Base-by-base conservation (phyloP, 805 yeast species). In the Starmerella tilneyi region DNA sequence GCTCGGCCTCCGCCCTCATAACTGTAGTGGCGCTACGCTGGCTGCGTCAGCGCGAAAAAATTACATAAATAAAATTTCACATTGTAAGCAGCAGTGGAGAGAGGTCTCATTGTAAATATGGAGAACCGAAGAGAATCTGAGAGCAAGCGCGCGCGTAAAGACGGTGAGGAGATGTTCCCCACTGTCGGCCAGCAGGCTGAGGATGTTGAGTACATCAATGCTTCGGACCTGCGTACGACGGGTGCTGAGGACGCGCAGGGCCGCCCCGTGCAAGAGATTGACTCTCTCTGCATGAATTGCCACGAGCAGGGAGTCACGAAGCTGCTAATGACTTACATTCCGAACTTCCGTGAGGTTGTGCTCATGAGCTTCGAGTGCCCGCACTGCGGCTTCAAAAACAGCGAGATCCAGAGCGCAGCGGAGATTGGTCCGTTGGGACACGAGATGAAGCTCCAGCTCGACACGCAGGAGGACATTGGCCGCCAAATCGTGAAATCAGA, bases 271-370 rank as follows among this genome's bases (percentile, higher is more conserved):
- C 96, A 88, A 62, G 97, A 92, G 63, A 76, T 92, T 51, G 89
- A 89, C 60, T 85, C 96, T 8, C 67, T 92, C 31, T 92, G 99
- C 69, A 88, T 92, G 96, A 84, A 84, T 69, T 92, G 99, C 65
- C 83, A 79, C 51, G 69, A 89, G 54, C 73, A 76, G 46, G 99
- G 99, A 48, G 70, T 70, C 43, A 92, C 98, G 4, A 69, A 94
- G 54, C 63, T 92, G 62, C 69, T 92, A 34, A 69, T 92, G 57
- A 92, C 99, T 12, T 72, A 78, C 43, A 92, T 92, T 56, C 99
- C 99, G 16, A 85, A 70, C 58, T 92, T 92, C 67, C 71, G 88
- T 52, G 96, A 92, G 63, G 77, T 92, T 43, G 82, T 92, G 42
- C 63, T 92, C 46, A 89, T 92, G 94, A 86, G 96, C 1, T 92